Evolutionary conservation across 2,329 filamentous ascomycete species (phyloP), one percentile per base, ranked within the genome.

Genomic region (Claviceps quebecensis): DNA sequence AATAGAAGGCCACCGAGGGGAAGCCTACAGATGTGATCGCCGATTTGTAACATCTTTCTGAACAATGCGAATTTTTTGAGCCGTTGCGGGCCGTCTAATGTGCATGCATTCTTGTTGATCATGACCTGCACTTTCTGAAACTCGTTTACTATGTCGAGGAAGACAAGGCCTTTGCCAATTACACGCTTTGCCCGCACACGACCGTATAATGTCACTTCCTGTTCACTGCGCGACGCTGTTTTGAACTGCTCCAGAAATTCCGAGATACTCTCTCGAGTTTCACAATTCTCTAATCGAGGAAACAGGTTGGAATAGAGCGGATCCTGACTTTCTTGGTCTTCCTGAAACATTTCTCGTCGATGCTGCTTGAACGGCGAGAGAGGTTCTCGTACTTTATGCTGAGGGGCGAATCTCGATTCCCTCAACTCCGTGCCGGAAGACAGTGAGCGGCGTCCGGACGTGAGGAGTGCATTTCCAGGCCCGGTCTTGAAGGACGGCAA

Each of bases 61-160:
- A 86, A 77, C 40, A 76, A 65, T 60, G 78, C 83, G 59, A 83
- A 82, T 40, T 67, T 65, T 39, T 67, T 61, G 26, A 59, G 55
- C 38, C 64, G 65, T 43, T 69, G 58, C 29, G 66, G 63, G 47
- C 67, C 58, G 53, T 58, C 58, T 49, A 57, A 55, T 52, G 68
- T 55, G 55, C 60, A 73, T 54, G 73, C 77, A 53, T 74, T 73
- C 58, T 83, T 74, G 66, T 86, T 86, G 65, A 86, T 76, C 71
- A 95, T 81, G 55, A 83, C 76, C 68, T 98, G 93, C 37, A 94
- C 67, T 56, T 76, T 78, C 58, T 80, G 70, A 52, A 82, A 84
- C 62, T 87, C 81, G 64, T 88, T 81, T 58, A 81, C 73, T 48
- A 97, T 70, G 67, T 93, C 86, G 57, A 96, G 66, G 66, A 98